Evolutionary conservation across 192 early-diverging fungal species (phyloP).

Genomic region (Allomyces arbusculus): DNA sequence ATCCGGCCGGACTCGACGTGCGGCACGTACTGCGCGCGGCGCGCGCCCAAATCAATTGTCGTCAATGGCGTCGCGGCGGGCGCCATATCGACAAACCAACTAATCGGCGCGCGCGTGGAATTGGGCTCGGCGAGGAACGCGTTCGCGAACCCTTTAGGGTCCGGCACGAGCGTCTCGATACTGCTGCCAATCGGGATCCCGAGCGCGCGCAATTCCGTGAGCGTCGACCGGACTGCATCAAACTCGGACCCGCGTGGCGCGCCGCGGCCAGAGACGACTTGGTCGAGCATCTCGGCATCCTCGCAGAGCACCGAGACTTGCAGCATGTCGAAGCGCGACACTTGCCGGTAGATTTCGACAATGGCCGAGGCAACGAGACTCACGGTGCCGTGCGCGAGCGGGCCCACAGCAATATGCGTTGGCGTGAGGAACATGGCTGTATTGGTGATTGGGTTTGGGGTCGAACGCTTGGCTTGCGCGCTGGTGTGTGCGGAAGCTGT

Average conservation of each 20-base stretch:
- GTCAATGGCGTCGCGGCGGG: too few relatives aligned
- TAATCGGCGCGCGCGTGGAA: too few relatives aligned
- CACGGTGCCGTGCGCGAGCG: neutral
- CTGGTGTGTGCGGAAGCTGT: too few relatives aligned
- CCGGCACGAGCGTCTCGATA: neutral
- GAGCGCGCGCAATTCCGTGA: neutral
- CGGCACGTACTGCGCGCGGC: too few relatives aligned
- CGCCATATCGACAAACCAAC: too few relatives aligned
- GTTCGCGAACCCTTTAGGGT: too few relatives aligned
- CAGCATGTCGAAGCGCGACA: neutral
- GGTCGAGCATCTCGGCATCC: neutral
- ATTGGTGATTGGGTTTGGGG: too few relatives aligned
- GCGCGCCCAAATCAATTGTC: too few relatives aligned
- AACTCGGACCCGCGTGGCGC: neutral
- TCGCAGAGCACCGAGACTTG: neutral
- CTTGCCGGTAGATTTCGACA: neutral
- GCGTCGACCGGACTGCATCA: neutral
- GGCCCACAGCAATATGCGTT: neutral
- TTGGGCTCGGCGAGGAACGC: too few relatives aligned
- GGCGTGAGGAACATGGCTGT: neutral
- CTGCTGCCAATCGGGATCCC: neutral
- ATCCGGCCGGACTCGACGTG: too few relatives aligned
- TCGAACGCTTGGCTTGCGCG: too few relatives aligned
- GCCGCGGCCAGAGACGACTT: neutral
- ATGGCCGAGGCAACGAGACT: neutral